Percentiles rank a stretch among this genome's conserved stretches.
Evolutionary conservation across 2,329 filamentous ascomycete genomes (phyloP).

Genomic region (Hymenoscyphus fraxineus): DNA sequence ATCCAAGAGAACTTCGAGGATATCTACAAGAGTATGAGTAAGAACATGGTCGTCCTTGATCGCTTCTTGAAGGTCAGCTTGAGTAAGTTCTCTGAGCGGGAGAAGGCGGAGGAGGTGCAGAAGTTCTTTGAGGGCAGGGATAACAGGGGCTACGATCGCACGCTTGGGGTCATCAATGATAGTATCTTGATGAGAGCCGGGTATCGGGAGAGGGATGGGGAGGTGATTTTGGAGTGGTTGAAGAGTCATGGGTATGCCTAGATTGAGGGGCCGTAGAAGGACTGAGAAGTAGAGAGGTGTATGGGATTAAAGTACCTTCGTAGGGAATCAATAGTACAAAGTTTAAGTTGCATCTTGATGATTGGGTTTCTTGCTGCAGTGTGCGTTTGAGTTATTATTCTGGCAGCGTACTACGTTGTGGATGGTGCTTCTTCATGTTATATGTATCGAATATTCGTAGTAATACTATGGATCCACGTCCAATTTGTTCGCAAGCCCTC

Average conservation of each 20-base stretch:
- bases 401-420: too few species aligned
- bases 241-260: slow-evolving; percentile 53
- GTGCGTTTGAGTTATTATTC: too few species aligned
- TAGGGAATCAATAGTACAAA: too few species aligned
- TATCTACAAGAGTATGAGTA: slow-evolving; percentile 66
- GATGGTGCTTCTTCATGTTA: too few species aligned
- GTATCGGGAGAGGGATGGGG: slow-evolving; percentile 75
- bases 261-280: too few species aligned
- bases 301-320: too few species aligned
- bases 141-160: slow-evolving; percentile 80
- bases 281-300: too few species aligned
- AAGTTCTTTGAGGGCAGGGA: slow-evolving; percentile 85
- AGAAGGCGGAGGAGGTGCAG: slow-evolving; percentile 70
- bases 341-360: too few species aligned
- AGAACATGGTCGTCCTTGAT: slow-evolving; percentile 84
- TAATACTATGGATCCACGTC: too few species aligned
- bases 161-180: slow-evolving; percentile 79
- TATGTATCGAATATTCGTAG: too few species aligned
- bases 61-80: slow-evolving; percentile 78
- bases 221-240: slow-evolving; percentile 76
- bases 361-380: too few species aligned
- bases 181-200: slow-evolving; percentile 78
- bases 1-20: slow-evolving; percentile 79
- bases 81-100: slow-evolving; percentile 70
- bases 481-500: too few species aligned